Conservation (phyloP, 1,139 yeast species). For the Yamadazyma kanchanaburiensis region DNA sequence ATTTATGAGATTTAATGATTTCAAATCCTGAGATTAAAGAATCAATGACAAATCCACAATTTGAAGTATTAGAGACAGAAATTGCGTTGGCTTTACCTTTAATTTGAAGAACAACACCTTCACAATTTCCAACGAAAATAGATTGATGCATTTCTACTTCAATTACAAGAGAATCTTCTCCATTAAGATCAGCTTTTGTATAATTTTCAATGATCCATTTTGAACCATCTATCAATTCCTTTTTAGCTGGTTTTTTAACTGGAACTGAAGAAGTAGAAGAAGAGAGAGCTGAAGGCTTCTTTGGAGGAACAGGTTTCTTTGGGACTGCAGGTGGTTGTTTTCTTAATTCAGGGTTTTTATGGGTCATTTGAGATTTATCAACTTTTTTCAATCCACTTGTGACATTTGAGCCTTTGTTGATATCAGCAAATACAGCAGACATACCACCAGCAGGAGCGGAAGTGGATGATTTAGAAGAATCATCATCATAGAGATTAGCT, state of each 20-base stretch:
- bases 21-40: constrained; percentile 86
- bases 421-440: constrained; percentile 87
- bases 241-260: constrained; percentile 60
- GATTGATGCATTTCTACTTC: constrained; percentile 87
- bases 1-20: constrained; percentile 73
- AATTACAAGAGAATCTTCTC: constrained; percentile 53
- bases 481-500: constrained; percentile 50
- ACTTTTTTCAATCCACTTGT: constrained; percentile 89
- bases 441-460: constrained; percentile 52
- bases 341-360: constrained; percentile 84
- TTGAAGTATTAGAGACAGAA: constrained; percentile 68
- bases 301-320: constrained; percentile 62
- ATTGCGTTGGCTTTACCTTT: constrained; percentile 92
- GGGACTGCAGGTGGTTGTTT: constrained; percentile 37
- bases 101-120: constrained; percentile 69
- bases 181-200: constrained; percentile 43
- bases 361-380: constrained; percentile 91
- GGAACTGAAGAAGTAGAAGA: constrained; percentile 19
- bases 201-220: constrained; percentile 84
- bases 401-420: constrained; percentile 80
- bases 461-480: constrained; percentile 13
- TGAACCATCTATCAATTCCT: constrained; percentile 78
- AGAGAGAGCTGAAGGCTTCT: constrained; percentile 66
- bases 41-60: constrained; percentile 77
- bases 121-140: constrained; percentile 81